Conservation (phyloP, 2,329 filamentous ascomycete genomes). For the Colletotrichum paranaense region DNA sequence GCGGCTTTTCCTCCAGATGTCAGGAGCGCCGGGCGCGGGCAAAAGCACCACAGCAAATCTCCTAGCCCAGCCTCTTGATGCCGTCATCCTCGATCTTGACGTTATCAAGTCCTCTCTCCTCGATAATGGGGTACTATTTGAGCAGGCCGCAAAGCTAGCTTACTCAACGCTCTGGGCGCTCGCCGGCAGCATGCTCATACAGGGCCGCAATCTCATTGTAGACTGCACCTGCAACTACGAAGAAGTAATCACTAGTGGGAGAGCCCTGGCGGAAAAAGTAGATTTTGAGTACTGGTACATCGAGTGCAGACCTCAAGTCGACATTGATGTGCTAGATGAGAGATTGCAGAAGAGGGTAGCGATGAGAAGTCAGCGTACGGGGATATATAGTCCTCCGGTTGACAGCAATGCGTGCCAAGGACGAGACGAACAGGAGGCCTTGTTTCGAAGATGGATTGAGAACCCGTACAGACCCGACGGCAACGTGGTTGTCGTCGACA, state of each 20-base stretch:
- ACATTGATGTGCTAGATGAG: constrained; percentile 44
- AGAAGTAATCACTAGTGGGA: constrained; percentile 44
- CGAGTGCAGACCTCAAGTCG: constrained; percentile 43
- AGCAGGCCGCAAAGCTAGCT: constrained; percentile 43
- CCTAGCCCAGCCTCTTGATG: constrained; percentile 42
- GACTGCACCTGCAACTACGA: constrained; percentile 51
- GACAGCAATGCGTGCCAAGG: constrained; percentile 24
- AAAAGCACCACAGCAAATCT: constrained; percentile 50
- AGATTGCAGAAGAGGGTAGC: constrained; percentile 40
- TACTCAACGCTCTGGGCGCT: constrained; percentile 50
- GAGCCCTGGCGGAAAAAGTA: constrained; percentile 40
- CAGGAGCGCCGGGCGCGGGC: constrained; percentile 51
- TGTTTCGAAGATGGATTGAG: constrained; percentile 45
- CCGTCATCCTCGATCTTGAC: constrained; percentile 50
- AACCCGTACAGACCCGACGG: constrained; percentile 43
- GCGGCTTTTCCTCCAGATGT: constrained; percentile 44
- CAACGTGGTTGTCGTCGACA: constrained; percentile 40
- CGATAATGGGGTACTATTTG: constrained; percentile 42
- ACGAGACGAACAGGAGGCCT: constrained; percentile 31
- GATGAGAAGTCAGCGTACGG: constrained; percentile 45
- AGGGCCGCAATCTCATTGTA: constrained; percentile 48
- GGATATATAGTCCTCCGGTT: constrained; percentile 40
- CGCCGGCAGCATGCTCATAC: constrained; percentile 47
- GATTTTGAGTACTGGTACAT: constrained; percentile 43
- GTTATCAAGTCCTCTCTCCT: constrained; percentile 47